Conservation (phyloP, 352 stramenopile genomes). For the Globisporangium paddicum region DNA sequence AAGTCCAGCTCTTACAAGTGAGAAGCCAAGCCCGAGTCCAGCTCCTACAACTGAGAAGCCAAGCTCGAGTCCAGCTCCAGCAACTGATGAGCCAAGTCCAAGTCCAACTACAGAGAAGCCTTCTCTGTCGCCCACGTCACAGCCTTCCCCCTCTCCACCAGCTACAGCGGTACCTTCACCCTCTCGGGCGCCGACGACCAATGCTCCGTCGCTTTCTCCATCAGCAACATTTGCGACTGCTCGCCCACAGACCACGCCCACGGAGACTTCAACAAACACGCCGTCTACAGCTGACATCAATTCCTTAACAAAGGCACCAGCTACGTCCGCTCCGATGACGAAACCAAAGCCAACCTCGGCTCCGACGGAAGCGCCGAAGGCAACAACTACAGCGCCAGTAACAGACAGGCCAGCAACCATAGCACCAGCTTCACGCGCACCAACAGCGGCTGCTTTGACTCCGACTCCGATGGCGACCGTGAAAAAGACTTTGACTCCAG, state of each 20-base stretch:
- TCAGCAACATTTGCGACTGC: background rate
- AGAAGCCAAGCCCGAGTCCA: background rate
- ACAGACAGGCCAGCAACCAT: background rate
- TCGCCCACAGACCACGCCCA: slow-evolving; percentile 1
- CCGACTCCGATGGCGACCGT: background rate
- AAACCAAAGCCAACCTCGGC: background rate
- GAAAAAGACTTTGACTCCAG: background rate
- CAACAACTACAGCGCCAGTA: background rate
- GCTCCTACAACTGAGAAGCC: background rate
- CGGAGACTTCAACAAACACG: slow-evolving; percentile 8
- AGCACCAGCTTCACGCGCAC: background rate
- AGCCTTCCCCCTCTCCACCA: no score
- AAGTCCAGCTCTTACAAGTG: background rate
- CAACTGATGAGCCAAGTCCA: no score
- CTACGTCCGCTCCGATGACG: background rate
- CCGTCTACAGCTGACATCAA: background rate
- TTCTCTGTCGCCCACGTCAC: no score
- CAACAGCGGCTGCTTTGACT: background rate
- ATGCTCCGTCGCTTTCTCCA: background rate
- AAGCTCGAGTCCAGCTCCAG: no score
- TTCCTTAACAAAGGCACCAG: background rate
- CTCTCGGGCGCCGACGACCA: background rate
- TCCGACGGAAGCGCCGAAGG: background rate
- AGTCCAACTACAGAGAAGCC: background rate
- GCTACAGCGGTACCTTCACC: background rate